A percentile compares a stretch with the other conserved stretches of the same genome.
phyloP scores from a whole-genome alignment of 148 eudicot species.

The Vaccinium myrtillus region DNA sequence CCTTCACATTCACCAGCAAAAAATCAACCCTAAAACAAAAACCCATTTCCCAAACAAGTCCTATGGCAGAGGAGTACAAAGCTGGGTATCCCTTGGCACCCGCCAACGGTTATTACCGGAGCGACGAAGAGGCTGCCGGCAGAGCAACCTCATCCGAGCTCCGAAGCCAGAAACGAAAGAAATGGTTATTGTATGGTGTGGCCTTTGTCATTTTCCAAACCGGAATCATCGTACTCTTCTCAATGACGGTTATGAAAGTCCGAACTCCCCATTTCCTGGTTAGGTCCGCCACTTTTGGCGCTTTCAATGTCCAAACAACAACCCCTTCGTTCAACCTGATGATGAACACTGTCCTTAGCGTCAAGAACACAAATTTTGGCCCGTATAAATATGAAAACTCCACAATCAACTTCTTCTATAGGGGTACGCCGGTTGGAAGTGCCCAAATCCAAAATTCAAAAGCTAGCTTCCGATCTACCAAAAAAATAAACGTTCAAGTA shows the following conservation, averaged over 20 bases:
- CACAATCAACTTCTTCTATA: slow-evolving; percentile 12
- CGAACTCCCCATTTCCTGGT: slow-evolving; percentile 18
- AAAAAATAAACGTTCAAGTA: slow-evolving; percentile 8
- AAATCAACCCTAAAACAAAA: neutral
- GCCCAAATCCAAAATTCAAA: neutral
- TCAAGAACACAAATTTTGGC: slow-evolving; percentile 20
- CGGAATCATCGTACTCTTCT: neutral
- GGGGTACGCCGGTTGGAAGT: neutral
- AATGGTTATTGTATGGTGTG: neutral
- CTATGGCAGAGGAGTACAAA: neutral
- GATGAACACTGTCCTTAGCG: slow-evolving; percentile 6
- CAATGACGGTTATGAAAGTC: slow-evolving; percentile 18
- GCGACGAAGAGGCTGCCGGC: neutral
- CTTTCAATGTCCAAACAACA: neutral
- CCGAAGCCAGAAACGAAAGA: slow-evolving; percentile 20
- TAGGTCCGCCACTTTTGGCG: neutral
- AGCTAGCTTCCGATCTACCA: neutral
- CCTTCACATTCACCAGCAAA: neutral
- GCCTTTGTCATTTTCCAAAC: slow-evolving; percentile 13
- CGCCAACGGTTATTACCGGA: neutral
- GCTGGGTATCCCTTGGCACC: neutral
- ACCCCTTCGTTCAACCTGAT: slow-evolving; percentile 7
- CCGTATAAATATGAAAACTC: neutral
- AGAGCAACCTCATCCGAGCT: neutral
- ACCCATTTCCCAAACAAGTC: neutral